Evolutionary conservation across 352 stramenopile genomes (phyloP), one percentile per base, ranked within the genome.

Genomic region (Phytophthora idaei): DNA sequence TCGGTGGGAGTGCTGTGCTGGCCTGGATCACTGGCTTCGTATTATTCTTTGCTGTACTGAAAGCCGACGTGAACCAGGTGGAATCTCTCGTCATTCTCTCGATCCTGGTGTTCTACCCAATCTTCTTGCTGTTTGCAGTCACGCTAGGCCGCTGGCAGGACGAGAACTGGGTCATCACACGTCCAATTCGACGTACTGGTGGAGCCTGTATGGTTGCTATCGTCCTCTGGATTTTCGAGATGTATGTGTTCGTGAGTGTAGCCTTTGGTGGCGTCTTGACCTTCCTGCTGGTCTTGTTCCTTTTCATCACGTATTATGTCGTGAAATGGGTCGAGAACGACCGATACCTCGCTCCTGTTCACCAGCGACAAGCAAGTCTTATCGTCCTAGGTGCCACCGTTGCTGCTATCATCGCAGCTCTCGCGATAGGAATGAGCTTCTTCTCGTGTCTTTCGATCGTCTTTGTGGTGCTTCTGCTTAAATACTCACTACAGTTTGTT

Each of bases 371-470:
- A n/a, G 81, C 80, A 5, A 85, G 77, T 27, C 15, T 66, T 1
- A 70, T 87, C 27, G 77, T 94, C 15, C 28, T 80, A 0, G 37
- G 3, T 32, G 71, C 68, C 9, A 93, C 84, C 0, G 14, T 56
- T 11, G 14, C 69, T 7, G 74, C 76, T 7, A 76, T 94, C 14
- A 59, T 77, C 14, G 62, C 81, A 21, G 76, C 76, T 17, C 52
- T 95, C 0, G 17, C 79, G 3, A 73, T 63, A 2, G 87, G 87
- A 6, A 67, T 90, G 44, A 81, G 81, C 28, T 85, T 95, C 53
- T 98, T 97, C 67, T 90, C 75, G 51, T 94, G 83, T 55, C 72
- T 97, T 15, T 93, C 88, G 8, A 91, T 96, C 56, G 75, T 91
- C 7, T 94, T 97, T 37, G 60, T 93, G 29, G 85, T 97, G 39